These are phyloP conservation scores for Fusarium brachygibbosum DNA, from an alignment of 2,329 filamentous ascomycete genomes.

Conservation along the genomic window DNA sequence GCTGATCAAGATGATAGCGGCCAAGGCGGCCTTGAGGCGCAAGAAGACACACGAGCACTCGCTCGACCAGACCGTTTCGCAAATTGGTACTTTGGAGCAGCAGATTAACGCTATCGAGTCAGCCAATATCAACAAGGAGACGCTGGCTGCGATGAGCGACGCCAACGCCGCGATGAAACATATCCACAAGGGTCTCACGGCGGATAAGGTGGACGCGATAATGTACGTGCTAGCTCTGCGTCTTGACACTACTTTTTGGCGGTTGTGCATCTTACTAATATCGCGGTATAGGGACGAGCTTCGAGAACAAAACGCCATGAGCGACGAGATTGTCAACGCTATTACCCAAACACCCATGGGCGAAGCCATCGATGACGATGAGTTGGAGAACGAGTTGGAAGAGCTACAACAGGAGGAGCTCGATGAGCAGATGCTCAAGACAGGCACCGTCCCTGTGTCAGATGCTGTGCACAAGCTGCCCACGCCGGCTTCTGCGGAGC, in stretches of 20 bases:
- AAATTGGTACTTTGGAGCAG: conserved; percentile 92
- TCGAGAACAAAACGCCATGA: conserved; percentile 91
- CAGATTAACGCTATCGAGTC: conserved; percentile 98
- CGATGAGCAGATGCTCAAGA: conserved; percentile 93
- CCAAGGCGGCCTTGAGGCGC: conserved; percentile 88
- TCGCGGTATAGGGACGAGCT: conserved; percentile 80
- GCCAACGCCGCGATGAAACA: conserved; percentile 91
- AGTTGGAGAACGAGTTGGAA: conserved; percentile 88
- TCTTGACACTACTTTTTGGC: background rate
- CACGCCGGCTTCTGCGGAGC: conserved; percentile 77
- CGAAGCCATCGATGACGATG: conserved; percentile 83
- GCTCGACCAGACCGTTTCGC: conserved; percentile 88
- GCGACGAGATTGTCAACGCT: conserved; percentile 90
- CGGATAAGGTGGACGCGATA: conserved; percentile 93
- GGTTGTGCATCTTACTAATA: conserved; percentile 50
- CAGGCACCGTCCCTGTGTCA: conserved; percentile 84
- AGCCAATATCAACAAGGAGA: conserved; percentile 99
- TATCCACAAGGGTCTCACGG: conserved; percentile 90
- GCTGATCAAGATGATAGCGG: conserved; percentile 69
- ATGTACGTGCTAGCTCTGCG: conserved; percentile 74
- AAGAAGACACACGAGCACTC: conserved; percentile 96
- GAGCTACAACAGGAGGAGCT: conserved; percentile 90
- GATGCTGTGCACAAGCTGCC: conserved; percentile 85
- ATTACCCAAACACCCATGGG: conserved; percentile 79
- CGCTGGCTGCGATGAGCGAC: conserved; percentile 91